phyloP scores from a whole-genome alignment of 257 asterid species.

The Solanum gandarillasii region DNA sequence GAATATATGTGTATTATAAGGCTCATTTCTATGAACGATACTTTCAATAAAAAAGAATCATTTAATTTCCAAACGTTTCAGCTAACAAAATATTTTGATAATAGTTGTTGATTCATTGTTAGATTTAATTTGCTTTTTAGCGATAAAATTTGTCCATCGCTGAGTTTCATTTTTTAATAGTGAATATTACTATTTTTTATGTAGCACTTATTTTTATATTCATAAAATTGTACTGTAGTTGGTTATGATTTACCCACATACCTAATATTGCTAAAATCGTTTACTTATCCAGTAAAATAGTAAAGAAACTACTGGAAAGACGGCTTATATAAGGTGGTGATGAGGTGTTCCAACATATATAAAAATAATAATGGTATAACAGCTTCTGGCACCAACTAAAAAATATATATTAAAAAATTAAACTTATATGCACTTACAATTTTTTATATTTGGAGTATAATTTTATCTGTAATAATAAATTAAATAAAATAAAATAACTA shows the following conservation, averaged over 20 bases:
- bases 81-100: not conserved
- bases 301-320: not conserved
- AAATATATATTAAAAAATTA: not conserved
- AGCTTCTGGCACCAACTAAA: not conserved
- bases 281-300: not conserved
- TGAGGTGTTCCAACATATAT: not conserved
- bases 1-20: not conserved
- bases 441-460: not conserved
- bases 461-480: not conserved
- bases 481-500: not conserved
- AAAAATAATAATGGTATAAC: not conserved
- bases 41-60: too few relatives aligned
- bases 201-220: not conserved
- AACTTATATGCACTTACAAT: not conserved
- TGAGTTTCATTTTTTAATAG: too few relatives aligned
- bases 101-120: not conserved
- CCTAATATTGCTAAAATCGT: not conserved
- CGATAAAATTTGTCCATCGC: not conserved
- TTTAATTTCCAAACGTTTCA: not conserved
- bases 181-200: not conserved
- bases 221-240: not conserved
- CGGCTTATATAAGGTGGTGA: not conserved
- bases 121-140: not conserved
- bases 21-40: not conserved
- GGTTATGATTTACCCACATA: not conserved